Evolutionary conservation across 2,329 filamentous ascomycete genomes (phyloP).

Genomic region (Waltergamsia citrina): DNA sequence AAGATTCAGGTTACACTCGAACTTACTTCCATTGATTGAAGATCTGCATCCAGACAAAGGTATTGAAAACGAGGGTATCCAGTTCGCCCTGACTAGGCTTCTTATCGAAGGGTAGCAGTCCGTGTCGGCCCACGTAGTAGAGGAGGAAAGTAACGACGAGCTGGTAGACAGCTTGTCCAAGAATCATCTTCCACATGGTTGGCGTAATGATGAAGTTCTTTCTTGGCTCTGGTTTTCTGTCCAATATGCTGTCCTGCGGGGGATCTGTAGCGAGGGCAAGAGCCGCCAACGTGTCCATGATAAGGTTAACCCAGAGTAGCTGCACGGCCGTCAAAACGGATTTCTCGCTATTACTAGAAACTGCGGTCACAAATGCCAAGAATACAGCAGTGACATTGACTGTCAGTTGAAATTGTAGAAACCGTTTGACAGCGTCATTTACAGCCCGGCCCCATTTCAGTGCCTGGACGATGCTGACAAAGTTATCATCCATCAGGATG

Average conservation of each 20-base stretch:
- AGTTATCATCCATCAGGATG: constrained; percentile 83
- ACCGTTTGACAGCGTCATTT: constrained; percentile 70
- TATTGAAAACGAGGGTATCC: constrained; percentile 87
- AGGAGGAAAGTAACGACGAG: constrained; percentile 71
- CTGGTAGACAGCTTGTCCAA: constrained; percentile 86
- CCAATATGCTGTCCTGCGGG: constrained; percentile 70
- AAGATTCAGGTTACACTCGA: neutral
- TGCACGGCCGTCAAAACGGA: constrained; percentile 85
- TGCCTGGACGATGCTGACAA: constrained; percentile 76
- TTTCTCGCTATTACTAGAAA: constrained; percentile 56
- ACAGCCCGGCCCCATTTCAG: constrained; percentile 73
- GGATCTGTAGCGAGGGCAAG: constrained; percentile 84
- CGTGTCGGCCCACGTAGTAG: constrained; percentile 58
- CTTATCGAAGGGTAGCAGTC: constrained; percentile 40
- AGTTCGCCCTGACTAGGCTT: constrained; percentile 36
- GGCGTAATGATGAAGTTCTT: constrained; percentile 61
- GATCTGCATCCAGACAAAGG: constrained; percentile 99
- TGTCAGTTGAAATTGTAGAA: constrained; percentile 68
- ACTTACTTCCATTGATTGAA: constrained; percentile 95
- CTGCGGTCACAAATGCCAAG: constrained; percentile 80
- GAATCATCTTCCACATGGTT: constrained; percentile 99
- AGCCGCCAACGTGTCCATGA: constrained; percentile 94
- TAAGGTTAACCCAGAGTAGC: constrained; percentile 91
- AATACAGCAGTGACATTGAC: constrained; percentile 89
- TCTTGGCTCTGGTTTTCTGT: constrained; percentile 60